Percentiles rank a stretch among this genome's conserved stretches.
Evolutionary conservation across 2,329 filamentous ascomycete species (phyloP).

Genomic region (Orbilia quercus): DNA sequence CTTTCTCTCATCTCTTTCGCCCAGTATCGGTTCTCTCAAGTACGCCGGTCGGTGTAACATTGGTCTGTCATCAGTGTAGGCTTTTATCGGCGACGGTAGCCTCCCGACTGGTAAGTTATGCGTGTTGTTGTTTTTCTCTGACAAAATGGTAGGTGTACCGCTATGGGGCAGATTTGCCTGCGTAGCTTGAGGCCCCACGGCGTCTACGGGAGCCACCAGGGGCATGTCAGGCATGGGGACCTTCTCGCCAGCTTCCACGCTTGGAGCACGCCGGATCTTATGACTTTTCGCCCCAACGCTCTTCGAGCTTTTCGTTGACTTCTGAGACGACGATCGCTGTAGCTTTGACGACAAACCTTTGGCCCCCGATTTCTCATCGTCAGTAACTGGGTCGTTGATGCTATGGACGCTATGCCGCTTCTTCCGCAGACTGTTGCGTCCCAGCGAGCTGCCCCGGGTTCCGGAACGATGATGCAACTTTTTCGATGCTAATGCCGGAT

Average conservation of each 20-base stretch:
- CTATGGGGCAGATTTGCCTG: conserved; percentile 27
- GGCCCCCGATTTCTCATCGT: conserved; percentile 33
- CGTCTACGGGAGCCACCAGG: conserved; percentile 19
- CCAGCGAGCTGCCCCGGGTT: conserved; percentile 43
- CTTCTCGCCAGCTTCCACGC: neutral
- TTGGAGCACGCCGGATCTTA: conserved; percentile 3
- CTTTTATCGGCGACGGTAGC: conserved; percentile 57
- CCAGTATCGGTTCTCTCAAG: conserved; percentile 58
- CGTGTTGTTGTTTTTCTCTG: conserved; percentile 35
- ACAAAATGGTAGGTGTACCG: conserved; percentile 17
- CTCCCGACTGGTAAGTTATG: conserved; percentile 58
- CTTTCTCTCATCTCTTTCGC: conserved; percentile 58
- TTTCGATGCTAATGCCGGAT: conserved; percentile 30
- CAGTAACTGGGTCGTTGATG: conserved; percentile 32
- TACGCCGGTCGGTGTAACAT: conserved; percentile 57
- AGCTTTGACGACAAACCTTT: conserved; percentile 37
- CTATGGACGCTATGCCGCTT: conserved; percentile 38
- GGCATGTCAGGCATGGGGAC: neutral
- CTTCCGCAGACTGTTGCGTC: conserved; percentile 44
- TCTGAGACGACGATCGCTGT: conserved; percentile 31
- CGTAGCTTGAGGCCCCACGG: conserved; percentile 26
- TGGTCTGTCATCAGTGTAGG: conserved; percentile 57
- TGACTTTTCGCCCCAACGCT: conserved; percentile 49
- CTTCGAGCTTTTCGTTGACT: conserved; percentile 35
- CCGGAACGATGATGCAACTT: conserved; percentile 20